Evolutionary conservation across 2,329 filamentous ascomycete genomes (phyloP), one percentile per base, ranked within the genome.

Genomic region (Aciculosporium take): DNA sequence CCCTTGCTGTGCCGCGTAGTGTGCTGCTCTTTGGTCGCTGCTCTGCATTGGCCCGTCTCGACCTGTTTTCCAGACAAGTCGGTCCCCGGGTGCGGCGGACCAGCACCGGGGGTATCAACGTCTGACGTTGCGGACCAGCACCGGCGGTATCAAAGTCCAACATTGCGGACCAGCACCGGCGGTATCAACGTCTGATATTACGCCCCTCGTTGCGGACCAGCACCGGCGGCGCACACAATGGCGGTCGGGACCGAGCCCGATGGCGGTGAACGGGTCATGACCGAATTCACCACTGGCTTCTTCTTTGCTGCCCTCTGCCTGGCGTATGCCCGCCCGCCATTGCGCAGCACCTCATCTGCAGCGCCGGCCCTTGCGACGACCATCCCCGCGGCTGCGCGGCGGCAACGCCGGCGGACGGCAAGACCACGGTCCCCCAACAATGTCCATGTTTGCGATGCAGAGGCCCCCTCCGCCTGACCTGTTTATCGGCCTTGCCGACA

Each of bases 101-200:
- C n/a, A n/a, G n/a, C n/a, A n/a, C n/a, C n/a, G n/a, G n/a, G n/a
- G n/a, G n/a, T n/a, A n/a, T n/a, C n/a, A n/a, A n/a, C n/a, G n/a
- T n/a, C n/a, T n/a, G n/a, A n/a, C n/a, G n/a, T n/a, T n/a, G n/a
- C n/a, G n/a, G n/a, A n/a, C n/a, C n/a, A n/a, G n/a, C n/a, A n/a
- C n/a, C n/a, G n/a, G n/a, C n/a, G n/a, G n/a, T n/a, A n/a, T n/a
- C n/a, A n/a, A n/a, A n/a, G n/a, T n/a, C n/a, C n/a, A n/a, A n/a
- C n/a, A n/a, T n/a, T n/a, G 64, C 66, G 1, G n/a, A n/a, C n/a
- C 10, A 79, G 78, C 40, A 81, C 77, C 2, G 79, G 79, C 50
- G 75, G 76, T 45, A 81, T 84, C 64, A 83, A 83, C n/a, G 63
- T 72, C 74, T 49, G 82, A 81, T 48, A 67, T 71, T 42, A 63